These are phyloP conservation scores for Globisporangium uncinulatum DNA, from an alignment of 352 stramenopile genomes.

Conservation along the genomic window DNA sequence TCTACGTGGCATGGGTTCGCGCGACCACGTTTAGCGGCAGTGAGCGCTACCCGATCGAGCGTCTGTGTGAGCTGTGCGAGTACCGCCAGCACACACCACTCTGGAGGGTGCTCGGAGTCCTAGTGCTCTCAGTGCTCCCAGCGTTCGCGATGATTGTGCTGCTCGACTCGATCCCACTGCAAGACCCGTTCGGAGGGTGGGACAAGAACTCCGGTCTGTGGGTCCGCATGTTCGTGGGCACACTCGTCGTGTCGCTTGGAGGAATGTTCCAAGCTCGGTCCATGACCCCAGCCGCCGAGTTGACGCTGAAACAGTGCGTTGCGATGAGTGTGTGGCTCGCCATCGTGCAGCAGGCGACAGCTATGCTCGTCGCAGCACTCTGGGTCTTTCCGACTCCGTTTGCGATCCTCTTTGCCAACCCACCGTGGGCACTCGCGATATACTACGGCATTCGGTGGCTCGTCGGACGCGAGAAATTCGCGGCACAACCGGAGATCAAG, in stretches of 20 bases:
- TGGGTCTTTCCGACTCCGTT: slow-evolving; percentile 44
- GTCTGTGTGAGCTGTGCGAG: too few species aligned
- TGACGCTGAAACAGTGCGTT: background rate
- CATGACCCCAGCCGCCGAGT: background rate
- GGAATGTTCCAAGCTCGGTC: background rate
- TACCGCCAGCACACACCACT: too few species aligned
- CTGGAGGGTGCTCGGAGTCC: too few species aligned
- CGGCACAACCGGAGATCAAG: slow-evolving; percentile 10
- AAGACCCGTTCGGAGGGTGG: slow-evolving; percentile 2
- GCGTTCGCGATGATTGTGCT: slow-evolving; percentile 1
- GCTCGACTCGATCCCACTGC: slow-evolving; percentile 3
- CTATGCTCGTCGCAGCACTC: slow-evolving; percentile 15
- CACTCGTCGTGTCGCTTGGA: background rate
- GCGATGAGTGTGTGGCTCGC: background rate
- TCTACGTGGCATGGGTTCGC: too few species aligned
- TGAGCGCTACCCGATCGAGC: too few species aligned
- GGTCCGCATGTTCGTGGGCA: background rate
- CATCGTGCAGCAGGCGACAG: too few species aligned
- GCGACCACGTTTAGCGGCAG: too few species aligned
- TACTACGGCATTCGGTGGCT: background rate
- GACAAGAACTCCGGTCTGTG: slow-evolving; percentile 2
- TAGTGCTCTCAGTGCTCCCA: too few species aligned
- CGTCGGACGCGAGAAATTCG: slow-evolving; percentile 14
- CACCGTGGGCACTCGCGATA: slow-evolving; percentile 15
- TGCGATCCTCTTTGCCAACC: slow-evolving; percentile 13